Evolutionary conservation across 2,329 filamentous ascomycete species (phyloP).

Genomic region (Ceratocystis eucalypticola): DNA sequence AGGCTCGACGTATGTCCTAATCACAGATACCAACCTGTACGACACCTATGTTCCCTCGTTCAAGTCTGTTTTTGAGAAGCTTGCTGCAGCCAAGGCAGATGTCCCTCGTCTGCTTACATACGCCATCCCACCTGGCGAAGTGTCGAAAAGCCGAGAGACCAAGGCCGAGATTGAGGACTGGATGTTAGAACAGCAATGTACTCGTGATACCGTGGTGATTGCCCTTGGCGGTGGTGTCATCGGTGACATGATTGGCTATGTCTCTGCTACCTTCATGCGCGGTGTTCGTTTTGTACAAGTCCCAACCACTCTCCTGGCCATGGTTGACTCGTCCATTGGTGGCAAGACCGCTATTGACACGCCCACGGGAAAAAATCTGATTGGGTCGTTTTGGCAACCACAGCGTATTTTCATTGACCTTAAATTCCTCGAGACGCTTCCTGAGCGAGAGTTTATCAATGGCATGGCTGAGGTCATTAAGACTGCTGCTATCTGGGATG

Average conservation of each 20-base stretch:
- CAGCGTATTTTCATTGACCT: slow-evolving; percentile 89
- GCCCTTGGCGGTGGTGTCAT: slow-evolving; percentile 93
- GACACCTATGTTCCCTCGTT: slow-evolving; percentile 72
- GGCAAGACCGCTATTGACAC: slow-evolving; percentile 98
- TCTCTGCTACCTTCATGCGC: slow-evolving; percentile 96
- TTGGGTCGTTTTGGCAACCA: slow-evolving; percentile 95
- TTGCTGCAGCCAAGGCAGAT: slow-evolving; percentile 25
- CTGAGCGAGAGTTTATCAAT: slow-evolving; percentile 87
- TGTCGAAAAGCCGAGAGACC: slow-evolving; percentile 81
- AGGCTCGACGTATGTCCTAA: slow-evolving; percentile 87
- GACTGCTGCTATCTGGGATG: slow-evolving; percentile 93
- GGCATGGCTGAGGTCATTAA: slow-evolving; percentile 98
- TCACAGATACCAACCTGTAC: slow-evolving; percentile 88
- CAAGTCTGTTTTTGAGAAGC: slow-evolving; percentile 30
- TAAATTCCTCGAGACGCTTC: slow-evolving; percentile 78
- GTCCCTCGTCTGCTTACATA: slow-evolving; percentile 66
- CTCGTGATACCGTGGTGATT: slow-evolving; percentile 85
- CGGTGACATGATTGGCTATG: slow-evolving; percentile 94
- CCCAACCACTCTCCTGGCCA: slow-evolving; percentile 82
- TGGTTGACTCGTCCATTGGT: slow-evolving; percentile 97
- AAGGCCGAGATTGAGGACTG: slow-evolving; percentile 96
- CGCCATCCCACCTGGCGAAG: slow-evolving; percentile 78
- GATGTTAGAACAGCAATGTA: slow-evolving; percentile 86
- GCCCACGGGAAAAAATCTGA: slow-evolving; percentile 86
- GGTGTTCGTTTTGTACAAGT: slow-evolving; percentile 94